A percentile compares a stretch with the other conserved stretches of the same genome.
These are phyloP conservation scores for Aphanoascus verrucosus DNA, from an alignment of 2,329 filamentous ascomycete species.

Conservation along the genomic window DNA sequence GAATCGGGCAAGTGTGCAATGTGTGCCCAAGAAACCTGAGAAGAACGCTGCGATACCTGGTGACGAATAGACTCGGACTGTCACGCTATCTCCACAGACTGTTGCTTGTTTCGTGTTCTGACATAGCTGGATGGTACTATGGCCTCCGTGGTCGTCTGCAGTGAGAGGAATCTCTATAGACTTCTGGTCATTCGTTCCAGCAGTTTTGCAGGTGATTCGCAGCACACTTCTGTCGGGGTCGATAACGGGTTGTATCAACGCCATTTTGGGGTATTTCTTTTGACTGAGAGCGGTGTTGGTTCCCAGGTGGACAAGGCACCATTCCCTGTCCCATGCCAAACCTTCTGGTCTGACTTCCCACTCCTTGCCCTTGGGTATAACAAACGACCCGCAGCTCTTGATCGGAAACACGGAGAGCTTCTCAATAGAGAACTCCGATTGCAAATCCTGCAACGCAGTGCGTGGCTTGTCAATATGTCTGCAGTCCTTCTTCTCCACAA, in stretches of 20 bases:
- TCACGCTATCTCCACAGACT: conserved; percentile 73
- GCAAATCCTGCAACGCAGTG: conserved; percentile 6
- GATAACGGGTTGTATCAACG: conserved; percentile 62
- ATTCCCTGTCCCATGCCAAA: conserved; percentile 88
- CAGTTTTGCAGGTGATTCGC: conserved; percentile 41
- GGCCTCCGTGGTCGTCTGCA: conserved; percentile 31
- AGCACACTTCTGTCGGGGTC: conserved; percentile 60
- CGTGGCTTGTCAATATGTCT: background rate
- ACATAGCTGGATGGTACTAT: conserved; percentile 45
- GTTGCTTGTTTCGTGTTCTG: conserved; percentile 43
- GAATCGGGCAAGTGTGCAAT: conserved; percentile 76
- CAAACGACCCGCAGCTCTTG: conserved; percentile 81
- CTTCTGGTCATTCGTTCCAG: conserved; percentile 23
- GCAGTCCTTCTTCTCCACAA: conserved; percentile 34
- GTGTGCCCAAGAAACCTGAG: conserved; percentile 59
- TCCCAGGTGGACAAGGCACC: conserved; percentile 82
- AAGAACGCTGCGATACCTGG: conserved; percentile 64
- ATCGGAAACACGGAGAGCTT: conserved; percentile 73
- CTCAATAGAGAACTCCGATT: conserved; percentile 44
- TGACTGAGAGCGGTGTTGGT: conserved; percentile 78
- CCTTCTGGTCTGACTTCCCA: conserved; percentile 80
- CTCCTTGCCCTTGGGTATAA: conserved; percentile 48
- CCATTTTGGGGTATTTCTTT: conserved; percentile 81
- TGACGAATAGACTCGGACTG: conserved; percentile 59
- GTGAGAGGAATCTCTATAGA: conserved; percentile 30